A percentile compares a stretch with the other conserved stretches of the same genome.
These are phyloP conservation scores for Aspergillus japonicus DNA, from an alignment of 2,329 filamentous ascomycete species.

Conservation along the genomic window DNA sequence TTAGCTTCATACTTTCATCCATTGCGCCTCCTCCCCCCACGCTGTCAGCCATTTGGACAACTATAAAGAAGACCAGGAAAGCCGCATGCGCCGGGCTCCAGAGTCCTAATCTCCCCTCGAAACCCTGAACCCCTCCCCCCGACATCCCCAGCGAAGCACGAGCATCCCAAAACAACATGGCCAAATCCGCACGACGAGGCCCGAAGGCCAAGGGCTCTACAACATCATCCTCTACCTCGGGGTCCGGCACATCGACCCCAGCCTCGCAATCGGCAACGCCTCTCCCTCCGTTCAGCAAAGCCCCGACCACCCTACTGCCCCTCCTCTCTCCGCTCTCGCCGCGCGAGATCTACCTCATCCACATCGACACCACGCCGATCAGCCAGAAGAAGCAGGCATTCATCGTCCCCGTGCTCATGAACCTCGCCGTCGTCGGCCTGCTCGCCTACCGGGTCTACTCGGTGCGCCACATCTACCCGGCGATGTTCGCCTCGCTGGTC, in stretches of 20 bases:
- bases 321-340: slow-evolving; percentile 67
- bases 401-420: slow-evolving; percentile 73
- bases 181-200: slow-evolving; percentile 35
- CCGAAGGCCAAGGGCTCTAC: slow-evolving; percentile 30
- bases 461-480: slow-evolving; percentile 71
- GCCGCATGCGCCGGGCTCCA: not conserved
- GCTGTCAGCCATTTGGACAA: not conserved
- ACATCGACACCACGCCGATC: slow-evolving; percentile 70
- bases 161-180: slow-evolving; percentile 20
- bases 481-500: slow-evolving; percentile 62
- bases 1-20: slow-evolving; percentile 7
- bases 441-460: slow-evolving; percentile 68
- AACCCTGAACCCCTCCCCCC: not conserved
- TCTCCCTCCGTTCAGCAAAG: slow-evolving; percentile 68
- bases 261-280: slow-evolving; percentile 30
- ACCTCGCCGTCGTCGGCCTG: slow-evolving; percentile 63
- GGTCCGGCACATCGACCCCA: slow-evolving; percentile 34
- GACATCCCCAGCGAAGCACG: not conserved
- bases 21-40: not conserved
- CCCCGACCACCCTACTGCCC: slow-evolving; percentile 61
- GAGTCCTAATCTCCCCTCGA: not conserved
- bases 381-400: slow-evolving; percentile 82
- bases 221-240: slow-evolving; percentile 22
- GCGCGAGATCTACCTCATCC: slow-evolving; percentile 75
- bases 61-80: not conserved